These are phyloP conservation scores for Auricularia sp. DNA, from an alignment of 768 basidiomycete species.

Conservation along the genomic window DNA sequence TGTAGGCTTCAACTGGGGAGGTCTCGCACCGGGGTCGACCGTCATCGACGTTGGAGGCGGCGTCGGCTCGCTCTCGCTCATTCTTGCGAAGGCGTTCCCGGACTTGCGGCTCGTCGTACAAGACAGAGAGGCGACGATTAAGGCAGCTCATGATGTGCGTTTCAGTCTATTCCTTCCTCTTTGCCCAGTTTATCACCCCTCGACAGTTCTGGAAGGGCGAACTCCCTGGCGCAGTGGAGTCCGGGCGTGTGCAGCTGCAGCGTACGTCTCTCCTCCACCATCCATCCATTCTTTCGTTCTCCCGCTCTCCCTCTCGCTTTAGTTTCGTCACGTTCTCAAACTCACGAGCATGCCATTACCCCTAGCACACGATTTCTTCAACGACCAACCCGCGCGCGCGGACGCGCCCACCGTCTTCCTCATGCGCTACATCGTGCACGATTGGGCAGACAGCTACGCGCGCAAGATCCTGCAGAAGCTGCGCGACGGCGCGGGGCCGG, in stretches of 20 bases:
- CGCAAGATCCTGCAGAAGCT: constrained; percentile 7
- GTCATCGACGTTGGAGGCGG: constrained; percentile 18
- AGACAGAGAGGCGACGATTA: constrained; percentile 11
- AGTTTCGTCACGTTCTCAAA: constrained; percentile 7
- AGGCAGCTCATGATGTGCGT: constrained; percentile 5
- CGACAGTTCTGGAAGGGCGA: constrained; percentile 5
- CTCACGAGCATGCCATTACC: constrained; percentile 13
- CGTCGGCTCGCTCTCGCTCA: constrained; percentile 9
- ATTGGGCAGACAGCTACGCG: constrained; percentile 9
- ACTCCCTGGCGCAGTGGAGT: constrained; percentile 3
- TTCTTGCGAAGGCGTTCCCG: constrained; percentile 6
- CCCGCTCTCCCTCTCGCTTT: too few species aligned
- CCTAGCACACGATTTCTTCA: constrained; percentile 3
- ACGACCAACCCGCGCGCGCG: neutral
- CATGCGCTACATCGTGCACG: constrained; percentile 10
- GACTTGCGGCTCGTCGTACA: constrained; percentile 12
- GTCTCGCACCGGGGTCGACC: constrained; percentile 7
- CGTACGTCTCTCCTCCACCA: neutral
- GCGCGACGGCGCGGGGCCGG: constrained; percentile 1
- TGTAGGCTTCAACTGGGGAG: neutral
- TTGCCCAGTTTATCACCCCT: neutral
- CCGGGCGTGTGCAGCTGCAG: constrained; percentile 6
- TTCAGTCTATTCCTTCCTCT: neutral
- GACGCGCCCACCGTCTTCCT: constrained; percentile 9
- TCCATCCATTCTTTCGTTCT: neutral